A percentile compares a stretch with the other conserved stretches of the same genome.
These are phyloP conservation scores for Purpureocillium lavendulum DNA, from an alignment of 2,329 filamentous ascomycete species.

Conservation along the genomic window DNA sequence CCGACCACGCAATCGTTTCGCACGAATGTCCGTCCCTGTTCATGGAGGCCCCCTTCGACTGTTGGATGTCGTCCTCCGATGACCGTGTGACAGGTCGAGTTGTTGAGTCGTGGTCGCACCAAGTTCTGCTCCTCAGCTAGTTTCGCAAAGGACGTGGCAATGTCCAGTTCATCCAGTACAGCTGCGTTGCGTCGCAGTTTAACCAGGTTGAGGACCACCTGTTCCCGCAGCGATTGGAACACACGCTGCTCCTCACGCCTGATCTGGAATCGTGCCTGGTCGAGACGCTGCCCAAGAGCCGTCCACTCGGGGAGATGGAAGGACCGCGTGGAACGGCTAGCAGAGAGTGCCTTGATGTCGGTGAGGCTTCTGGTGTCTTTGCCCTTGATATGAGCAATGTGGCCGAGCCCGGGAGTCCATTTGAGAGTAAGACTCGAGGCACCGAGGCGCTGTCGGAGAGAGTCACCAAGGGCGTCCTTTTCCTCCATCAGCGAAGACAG, in stretches of 20 bases:
- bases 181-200: slow-evolving; percentile 80
- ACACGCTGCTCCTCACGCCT: slow-evolving; percentile 77
- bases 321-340: slow-evolving; percentile 75
- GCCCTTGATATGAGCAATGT: slow-evolving; percentile 85
- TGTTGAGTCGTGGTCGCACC: slow-evolving; percentile 64
- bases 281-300: slow-evolving; percentile 66
- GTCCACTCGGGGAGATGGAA: slow-evolving; percentile 85
- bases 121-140: slow-evolving; percentile 69
- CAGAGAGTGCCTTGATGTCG: slow-evolving; percentile 47
- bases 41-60: slow-evolving; percentile 73
- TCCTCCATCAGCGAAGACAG: slow-evolving; percentile 52
- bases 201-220: slow-evolving; percentile 74
- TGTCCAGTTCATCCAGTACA: slow-evolving; percentile 90
- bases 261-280: slow-evolving; percentile 70
- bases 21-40: slow-evolving; percentile 74
- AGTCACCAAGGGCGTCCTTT: slow-evolving; percentile 51
- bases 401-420: slow-evolving; percentile 80
- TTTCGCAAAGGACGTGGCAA: slow-evolving; percentile 75
- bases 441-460: slow-evolving; percentile 52
- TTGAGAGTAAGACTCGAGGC: slow-evolving; percentile 65
- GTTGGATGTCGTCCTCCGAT: slow-evolving; percentile 85
- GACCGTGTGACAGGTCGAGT: slow-evolving; percentile 60
- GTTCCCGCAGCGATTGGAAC: slow-evolving; percentile 63
- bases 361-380: slow-evolving; percentile 49
- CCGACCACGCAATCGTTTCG: slow-evolving; percentile 80